phyloP scores from a whole-genome alignment of 2,329 filamentous ascomycete genomes.

The Exophiala mesophila region DNA sequence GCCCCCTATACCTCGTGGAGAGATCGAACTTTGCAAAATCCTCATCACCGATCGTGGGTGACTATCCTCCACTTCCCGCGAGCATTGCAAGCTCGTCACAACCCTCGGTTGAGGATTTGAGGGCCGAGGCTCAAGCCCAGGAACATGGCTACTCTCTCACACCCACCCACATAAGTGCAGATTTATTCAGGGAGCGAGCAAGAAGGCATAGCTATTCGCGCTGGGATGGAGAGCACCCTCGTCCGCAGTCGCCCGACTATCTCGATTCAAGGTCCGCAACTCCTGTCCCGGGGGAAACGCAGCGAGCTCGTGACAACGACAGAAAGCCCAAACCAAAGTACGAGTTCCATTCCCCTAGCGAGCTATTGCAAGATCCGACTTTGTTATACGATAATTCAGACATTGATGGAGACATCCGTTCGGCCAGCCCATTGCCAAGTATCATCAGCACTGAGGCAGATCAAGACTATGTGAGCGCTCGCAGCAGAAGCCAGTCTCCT shows the following conservation, averaged over 20 bases:
- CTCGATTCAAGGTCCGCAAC: slow-evolving; percentile 63
- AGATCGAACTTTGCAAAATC: slow-evolving; percentile 46
- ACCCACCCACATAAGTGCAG: slow-evolving; percentile 14
- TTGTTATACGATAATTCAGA: slow-evolving; percentile 24
- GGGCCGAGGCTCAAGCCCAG: slow-evolving; percentile 32
- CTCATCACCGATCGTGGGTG: slow-evolving; percentile 35
- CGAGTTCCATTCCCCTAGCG: slow-evolving; percentile 45
- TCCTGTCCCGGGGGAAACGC: slow-evolving; percentile 57
- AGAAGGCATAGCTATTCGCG: slow-evolving; percentile 28
- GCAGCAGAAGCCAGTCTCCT: slow-evolving; percentile 21
- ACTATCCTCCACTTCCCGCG: slow-evolving; percentile 47
- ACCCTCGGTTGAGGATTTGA: slow-evolving; percentile 42
- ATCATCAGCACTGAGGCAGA: slow-evolving; percentile 24
- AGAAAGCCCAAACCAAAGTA: slow-evolving; percentile 39
- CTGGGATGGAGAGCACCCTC: slow-evolving; percentile 15
- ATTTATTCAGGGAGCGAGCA: slow-evolving; percentile 23
- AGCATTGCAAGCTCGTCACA: slow-evolving; percentile 47
- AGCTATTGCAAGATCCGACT: slow-evolving; percentile 39
- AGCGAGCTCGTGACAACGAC: slow-evolving; percentile 27
- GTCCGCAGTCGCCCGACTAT: slow-evolving; percentile 38
- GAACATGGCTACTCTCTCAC: slow-evolving; percentile 22
- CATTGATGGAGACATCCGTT: slow-evolving; percentile 10
- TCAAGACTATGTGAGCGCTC: slow-evolving; percentile 25
- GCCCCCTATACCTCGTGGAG: slow-evolving; percentile 78
- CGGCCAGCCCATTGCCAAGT: slow-evolving; percentile 23